These are phyloP conservation scores for Chenopodium berlandieri DNA, from an alignment of 148 eudicot species.

Conservation along the genomic window DNA sequence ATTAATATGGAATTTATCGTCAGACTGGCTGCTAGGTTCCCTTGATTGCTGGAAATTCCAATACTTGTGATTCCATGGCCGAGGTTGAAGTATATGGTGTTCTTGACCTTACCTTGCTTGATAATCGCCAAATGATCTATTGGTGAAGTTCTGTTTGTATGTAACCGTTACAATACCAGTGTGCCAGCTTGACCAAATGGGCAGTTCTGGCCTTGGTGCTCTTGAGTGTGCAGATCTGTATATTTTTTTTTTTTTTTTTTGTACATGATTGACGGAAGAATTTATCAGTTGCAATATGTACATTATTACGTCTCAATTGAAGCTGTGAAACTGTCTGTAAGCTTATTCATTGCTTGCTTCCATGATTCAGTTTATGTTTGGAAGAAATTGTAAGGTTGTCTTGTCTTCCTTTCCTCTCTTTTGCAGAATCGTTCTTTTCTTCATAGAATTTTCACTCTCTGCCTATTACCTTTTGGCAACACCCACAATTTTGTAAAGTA, in stretches of 20 bases:
- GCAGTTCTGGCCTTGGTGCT: slow-evolving; percentile 12
- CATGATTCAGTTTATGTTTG: not conserved
- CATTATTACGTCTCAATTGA: not conserved
- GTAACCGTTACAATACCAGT: slow-evolving; percentile 8
- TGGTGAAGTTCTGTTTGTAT: slow-evolving; percentile 8
- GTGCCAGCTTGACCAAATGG: slow-evolving; percentile 9
- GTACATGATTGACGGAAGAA: slow-evolving; percentile 17
- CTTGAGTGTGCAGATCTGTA: slow-evolving; percentile 18
- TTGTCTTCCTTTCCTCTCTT: too few species aligned
- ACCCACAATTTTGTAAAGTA: too few species aligned
- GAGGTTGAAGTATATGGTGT: slow-evolving; percentile 1
- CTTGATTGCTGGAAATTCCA: slow-evolving; percentile 2
- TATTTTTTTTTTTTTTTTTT: not conserved
- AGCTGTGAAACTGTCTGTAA: slow-evolving; percentile 7
- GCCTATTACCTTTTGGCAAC: not conserved
- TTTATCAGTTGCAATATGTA: slow-evolving; percentile 13
- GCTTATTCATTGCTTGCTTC: slow-evolving; percentile 1
- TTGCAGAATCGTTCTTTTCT: too few species aligned
- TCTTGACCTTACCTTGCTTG: slow-evolving; percentile 3
- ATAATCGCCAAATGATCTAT: not conserved
- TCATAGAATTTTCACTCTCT: not conserved
- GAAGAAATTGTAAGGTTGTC: slow-evolving; percentile 5
- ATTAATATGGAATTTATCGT: not conserved
- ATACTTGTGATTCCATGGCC: not conserved
- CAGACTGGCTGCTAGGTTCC: not conserved